Evolutionary conservation across 2,329 filamentous ascomycete species (phyloP), one percentile per base, ranked within the genome.

Genomic region (Fusarium chuoi): DNA sequence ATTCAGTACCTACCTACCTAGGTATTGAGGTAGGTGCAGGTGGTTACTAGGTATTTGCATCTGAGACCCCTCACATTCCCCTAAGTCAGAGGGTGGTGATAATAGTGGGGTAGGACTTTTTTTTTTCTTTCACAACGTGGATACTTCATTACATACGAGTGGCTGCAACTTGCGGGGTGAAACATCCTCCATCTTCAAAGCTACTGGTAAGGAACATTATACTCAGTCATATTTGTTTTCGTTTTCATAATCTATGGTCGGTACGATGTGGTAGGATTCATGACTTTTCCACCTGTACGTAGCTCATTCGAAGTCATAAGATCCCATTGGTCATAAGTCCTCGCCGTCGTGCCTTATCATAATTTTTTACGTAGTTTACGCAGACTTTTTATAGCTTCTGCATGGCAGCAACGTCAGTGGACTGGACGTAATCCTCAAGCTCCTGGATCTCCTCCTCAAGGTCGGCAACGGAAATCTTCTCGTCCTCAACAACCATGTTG

Each of bases 401-500:
- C 94, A 97, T 97, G 83, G 94, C 94, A 85, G 87, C 92, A 82
- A 98, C 84, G 84, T 98, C 96, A 79, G 93, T 92, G 79, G 95
- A 98, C 91, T 99, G 96, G 82, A 99, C 95, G 84, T 94, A 93
- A 84, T 99, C 96, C 88, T 98, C 96, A 80, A 95, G 90, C 78
- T 90, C 94, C 82, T 83, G 74, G 80, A 98, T 97, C 88, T 93
- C 81, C 83, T 94, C 91, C 89, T 98, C 91, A 78, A 99, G 92
- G 74, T 98, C 96, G 79, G 92, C 90, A 76, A 94, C 84, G 77
- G 94, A 95, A 82, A 99, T 85, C 91, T 98, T 98, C 78, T 98
- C 96, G 84, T 99, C 96, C 89, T 98, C 96, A 76, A 98, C 88
- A 79, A 98, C 95, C 79, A 98, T 86, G 92, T 94, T 98, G 89